These are phyloP conservation scores for Phyllosticta citrichinensis DNA, from an alignment of 2,329 filamentous ascomycete species.

Conservation along the genomic window DNA sequence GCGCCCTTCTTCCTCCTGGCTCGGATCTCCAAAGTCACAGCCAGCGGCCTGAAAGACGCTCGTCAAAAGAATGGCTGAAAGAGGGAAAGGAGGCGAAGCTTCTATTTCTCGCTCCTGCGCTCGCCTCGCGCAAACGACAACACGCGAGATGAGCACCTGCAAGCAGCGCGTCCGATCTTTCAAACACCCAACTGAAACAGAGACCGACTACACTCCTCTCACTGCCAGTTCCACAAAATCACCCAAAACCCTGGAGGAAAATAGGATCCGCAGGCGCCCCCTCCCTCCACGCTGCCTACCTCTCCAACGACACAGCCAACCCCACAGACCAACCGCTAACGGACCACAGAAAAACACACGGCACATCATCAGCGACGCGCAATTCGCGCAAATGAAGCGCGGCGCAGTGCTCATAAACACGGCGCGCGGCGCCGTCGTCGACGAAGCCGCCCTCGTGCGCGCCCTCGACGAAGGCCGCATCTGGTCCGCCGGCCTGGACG, in stretches of 20 bases:
- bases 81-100: background rate
- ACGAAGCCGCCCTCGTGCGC: constrained; percentile 67
- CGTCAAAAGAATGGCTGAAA: background rate
- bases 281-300: background rate
- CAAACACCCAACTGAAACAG: background rate
- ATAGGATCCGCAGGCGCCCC: background rate
- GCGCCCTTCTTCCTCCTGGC: too few relatives aligned
- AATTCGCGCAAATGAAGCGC: constrained; percentile 69
- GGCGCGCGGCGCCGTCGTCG: constrained; percentile 70
- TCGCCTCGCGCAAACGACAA: background rate
- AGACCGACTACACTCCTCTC: background rate
- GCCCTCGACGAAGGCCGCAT: constrained; percentile 63
- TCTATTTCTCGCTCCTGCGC: background rate
- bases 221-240: background rate
- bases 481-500: constrained; percentile 63
- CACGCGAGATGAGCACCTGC: background rate
- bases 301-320: background rate
- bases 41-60: background rate
- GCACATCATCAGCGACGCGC: constrained; percentile 61
- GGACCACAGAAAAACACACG: constrained; percentile 49
- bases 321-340: background rate
- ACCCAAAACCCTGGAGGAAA: background rate
- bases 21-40: too few relatives aligned
- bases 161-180: background rate
- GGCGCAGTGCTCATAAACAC: constrained; percentile 74